Evolutionary conservation across 345 rosid species (phyloP).

Genomic region (Garcia nutans): DNA sequence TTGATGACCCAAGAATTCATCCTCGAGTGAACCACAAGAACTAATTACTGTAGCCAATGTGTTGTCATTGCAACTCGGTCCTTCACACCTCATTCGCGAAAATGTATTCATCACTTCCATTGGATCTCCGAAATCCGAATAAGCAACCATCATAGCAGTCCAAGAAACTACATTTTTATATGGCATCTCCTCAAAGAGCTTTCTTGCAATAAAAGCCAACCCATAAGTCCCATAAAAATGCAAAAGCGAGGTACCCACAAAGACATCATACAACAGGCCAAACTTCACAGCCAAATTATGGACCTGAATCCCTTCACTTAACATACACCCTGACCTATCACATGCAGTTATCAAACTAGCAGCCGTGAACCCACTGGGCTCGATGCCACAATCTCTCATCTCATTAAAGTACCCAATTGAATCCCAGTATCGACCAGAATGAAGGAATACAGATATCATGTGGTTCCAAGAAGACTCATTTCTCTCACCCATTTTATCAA

Average conservation of each 20-base stretch:
- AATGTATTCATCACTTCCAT: constrained; percentile 48
- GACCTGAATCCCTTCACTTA: constrained; percentile 62
- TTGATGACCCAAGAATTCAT: constrained; percentile 54
- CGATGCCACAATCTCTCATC: constrained; percentile 42
- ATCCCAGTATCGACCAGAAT: constrained; percentile 44
- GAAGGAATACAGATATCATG: constrained; percentile 68
- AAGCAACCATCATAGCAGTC: constrained; percentile 88
- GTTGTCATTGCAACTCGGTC: constrained; percentile 57
- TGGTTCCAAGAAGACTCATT: constrained; percentile 85
- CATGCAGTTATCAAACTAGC: constrained; percentile 79
- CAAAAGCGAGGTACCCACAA: constrained; percentile 74
- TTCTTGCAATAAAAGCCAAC: constrained; percentile 46
- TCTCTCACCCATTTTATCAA: constrained; percentile 64
- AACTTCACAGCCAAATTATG: constrained; percentile 55
- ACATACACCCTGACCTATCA: constrained; percentile 60
- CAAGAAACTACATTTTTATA: constrained; percentile 77
- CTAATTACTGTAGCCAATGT: constrained; percentile 60
- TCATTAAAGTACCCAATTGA: constrained; percentile 44
- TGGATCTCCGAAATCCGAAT: constrained; percentile 51
- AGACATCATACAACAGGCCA: constrained; percentile 67
- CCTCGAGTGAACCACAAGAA: constrained; percentile 58
- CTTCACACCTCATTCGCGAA: constrained; percentile 54
- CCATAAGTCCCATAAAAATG: constrained; percentile 70
- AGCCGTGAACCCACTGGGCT: constrained; percentile 57
- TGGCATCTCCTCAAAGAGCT: constrained; percentile 80